Evolutionary conservation across 78 protist genomes (phyloP), one percentile per base, ranked within the genome.

Genomic region (Dictyostelium brefeldianum): DNA sequence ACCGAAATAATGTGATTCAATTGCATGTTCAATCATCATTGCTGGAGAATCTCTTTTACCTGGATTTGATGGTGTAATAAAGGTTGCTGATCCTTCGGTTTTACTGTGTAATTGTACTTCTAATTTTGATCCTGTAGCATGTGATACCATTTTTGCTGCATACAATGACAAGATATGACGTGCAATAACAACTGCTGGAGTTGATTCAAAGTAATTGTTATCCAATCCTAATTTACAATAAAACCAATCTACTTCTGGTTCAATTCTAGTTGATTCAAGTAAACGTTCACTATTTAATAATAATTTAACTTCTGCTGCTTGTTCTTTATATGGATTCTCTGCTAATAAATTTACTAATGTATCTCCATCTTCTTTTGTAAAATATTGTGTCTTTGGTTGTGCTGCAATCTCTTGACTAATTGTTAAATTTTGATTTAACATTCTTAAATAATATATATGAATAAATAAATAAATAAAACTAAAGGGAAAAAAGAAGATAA

Each of bases 11-110:
- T 83, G 81, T 2, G 81, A 51, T 56, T 83, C 91, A n/a, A 83
- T 83, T 54, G 50, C 31, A 18, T 83, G 91, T 48, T 83, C 91
- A 57, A 83, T 83, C 67, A 48, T 36, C 91, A 83, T 83, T 36
- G 91, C 91, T 53, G 91, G 91, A 15, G 91, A 83, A 51, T 83
- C 91, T 41, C 91, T 54, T 48, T 83, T 83, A 20, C 91, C 91
- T 56, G 91, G 91, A 62, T 83, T 83, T 0, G 91, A 83, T 73
- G 82, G 91, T 1, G 91, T 51, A 57, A 83, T 83, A 15, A 83
- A 83, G 0, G 91, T 83, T 15, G 91, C 91, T 5, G 51, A 22
- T 22, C 91, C 91, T 46, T 83, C 91, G 46, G 65, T 83, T 43
- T 83, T 83, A 3, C 78, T 59, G 5, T 83, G 80, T 17, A 83